Base-by-base conservation (phyloP, 345 rosid species). In the Sapria himalayana region DNA sequence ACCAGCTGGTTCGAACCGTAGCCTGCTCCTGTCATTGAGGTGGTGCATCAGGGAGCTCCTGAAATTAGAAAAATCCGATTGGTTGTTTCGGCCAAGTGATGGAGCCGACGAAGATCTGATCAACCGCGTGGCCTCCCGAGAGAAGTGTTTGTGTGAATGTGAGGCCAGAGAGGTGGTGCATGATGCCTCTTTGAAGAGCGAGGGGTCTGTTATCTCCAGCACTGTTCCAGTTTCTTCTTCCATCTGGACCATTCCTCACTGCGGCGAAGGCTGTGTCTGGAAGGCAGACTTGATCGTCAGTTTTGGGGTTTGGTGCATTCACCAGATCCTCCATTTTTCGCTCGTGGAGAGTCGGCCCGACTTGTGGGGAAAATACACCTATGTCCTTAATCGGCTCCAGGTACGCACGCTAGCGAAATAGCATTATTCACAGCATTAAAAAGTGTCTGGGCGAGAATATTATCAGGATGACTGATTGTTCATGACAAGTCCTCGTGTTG, bases 241-340 rank as follows among this genome's bases (percentile, higher is more conserved):
- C n/a, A n/a, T n/a, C n/a, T n/a, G n/a, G n/a, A n/a, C n/a, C n/a
- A 65, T 84, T 60, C 95, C 95, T 19, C 58, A 80, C 17, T 91
- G 99, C 17, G 95, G 99, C 5, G 99, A 91, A 33, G 95, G 71
- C 53, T 91, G 99, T 35, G 64, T 80, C 9, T 91, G 93, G 92
- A 80, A 58, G 54, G 71, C 51, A 23, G 93, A 84, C 55, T 52
- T 91, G 56, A 56, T 84, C 10, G 61, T 66, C 46, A 91, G 99
- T 67, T 91, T 91, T 53, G 99, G 99, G 22, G 82, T 91, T 6
- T 91, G 99, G 99, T 80, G 99, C 63, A 78, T 91, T 23, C 95
- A 77, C 58, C 73, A 86, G 41, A 58, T 91, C 51, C 95, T 91
- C 37, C 75, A 68, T 55, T 56, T 91, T 59, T 91, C 95, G 13